Evolutionary conservation across 768 basidiomycete genomes (phyloP), one percentile per base, ranked within the genome.

Genomic region (Lactarius tabidus): DNA sequence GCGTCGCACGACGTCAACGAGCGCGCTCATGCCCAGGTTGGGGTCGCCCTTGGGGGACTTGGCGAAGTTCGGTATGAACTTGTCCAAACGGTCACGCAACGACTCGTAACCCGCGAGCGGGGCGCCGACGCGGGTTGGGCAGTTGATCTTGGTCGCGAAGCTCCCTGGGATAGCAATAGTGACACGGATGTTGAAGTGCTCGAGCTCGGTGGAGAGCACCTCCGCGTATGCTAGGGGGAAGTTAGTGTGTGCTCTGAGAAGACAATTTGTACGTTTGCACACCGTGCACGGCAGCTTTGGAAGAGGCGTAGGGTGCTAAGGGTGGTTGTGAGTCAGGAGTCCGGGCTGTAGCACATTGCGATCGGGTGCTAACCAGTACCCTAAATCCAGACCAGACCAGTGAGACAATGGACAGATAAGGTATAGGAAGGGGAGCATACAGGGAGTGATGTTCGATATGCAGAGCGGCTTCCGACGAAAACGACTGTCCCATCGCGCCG

Each of bases 401-500:
- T 41, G 33, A 54, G 48, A 43, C 29, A 35, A 43, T 8, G n/a
- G 33, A 33, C n/a, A 6, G 29, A 28, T 17, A 10, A 5, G 1
- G 10, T n/a, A 28, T 23, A 54, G 36, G 9, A n/a, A 18, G 31
- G 53, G 15, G n/a, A 5, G 39, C 35, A 54, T 35, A 61, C 52
- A 12, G 35, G 4, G 1, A 65, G 28, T 23, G 54, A 38, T 28
- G 55, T 51, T 9, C 57, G 63, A 18, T 43, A 77, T 14, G 71
- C 74, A 29, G 75, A 75, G n/a, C 77, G 72, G 69, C 75, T 77
- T 43, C 77, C 77, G 20, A 79, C 71, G 33, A 77, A 72, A 57
- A 78, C 74, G 52, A 79, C 65, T 10, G 76, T 77, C 36, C 78
- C 78, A 43, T 71, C 68, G 62, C 73, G 63, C 35, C 75, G 74